A percentile compares a stretch with the other conserved stretches of the same genome.
Evolutionary conservation across 129 eudicot genomes (phyloP).

Genomic region (Lactuca saligna): DNA sequence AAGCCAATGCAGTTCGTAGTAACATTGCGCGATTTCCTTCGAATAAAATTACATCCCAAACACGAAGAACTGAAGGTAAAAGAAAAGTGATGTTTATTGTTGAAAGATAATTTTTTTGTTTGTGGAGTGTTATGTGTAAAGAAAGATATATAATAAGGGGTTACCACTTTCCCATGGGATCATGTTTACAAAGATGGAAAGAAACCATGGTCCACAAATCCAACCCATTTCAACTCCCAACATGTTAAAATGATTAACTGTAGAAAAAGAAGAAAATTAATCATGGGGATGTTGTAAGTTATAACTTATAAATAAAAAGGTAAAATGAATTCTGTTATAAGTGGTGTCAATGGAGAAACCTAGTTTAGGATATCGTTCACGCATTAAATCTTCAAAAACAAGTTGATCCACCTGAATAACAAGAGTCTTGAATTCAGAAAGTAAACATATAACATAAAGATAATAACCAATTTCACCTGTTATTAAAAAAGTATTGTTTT

Average conservation of each 20-base stretch:
- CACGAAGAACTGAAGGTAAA: slow-evolving; percentile 75
- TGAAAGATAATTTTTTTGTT: background rate
- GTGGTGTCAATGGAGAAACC: slow-evolving; percentile 44
- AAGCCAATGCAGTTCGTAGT: slow-evolving; percentile 90
- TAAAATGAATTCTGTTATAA: background rate
- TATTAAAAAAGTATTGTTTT: slow-evolving; percentile 6
- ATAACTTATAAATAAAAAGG: slow-evolving; percentile 10
- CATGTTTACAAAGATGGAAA: slow-evolving; percentile 86
- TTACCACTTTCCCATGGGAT: slow-evolving; percentile 99
- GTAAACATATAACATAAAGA: slow-evolving; percentile 13
- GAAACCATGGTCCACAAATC: slow-evolving; percentile 97
- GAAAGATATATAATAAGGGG: slow-evolving; percentile 19
- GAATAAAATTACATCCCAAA: slow-evolving; percentile 95
- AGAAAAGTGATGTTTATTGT: slow-evolving; percentile 8
- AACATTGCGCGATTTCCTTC: slow-evolving; percentile 99
- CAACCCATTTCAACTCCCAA: slow-evolving; percentile 97
- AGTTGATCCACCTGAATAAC: slow-evolving; percentile 87
- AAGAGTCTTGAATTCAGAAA: slow-evolving; percentile 9
- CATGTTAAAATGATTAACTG: slow-evolving; percentile 88
- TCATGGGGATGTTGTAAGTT: slow-evolving; percentile 9
- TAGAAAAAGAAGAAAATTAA: slow-evolving; percentile 22
- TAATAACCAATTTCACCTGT: background rate
- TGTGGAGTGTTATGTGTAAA: background rate
- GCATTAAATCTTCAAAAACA: slow-evolving; percentile 96
- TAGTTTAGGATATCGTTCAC: slow-evolving; percentile 86